Evolutionary conservation across 2,329 filamentous ascomycete genomes (phyloP).

Genomic region (Ciborinia camelliae): DNA sequence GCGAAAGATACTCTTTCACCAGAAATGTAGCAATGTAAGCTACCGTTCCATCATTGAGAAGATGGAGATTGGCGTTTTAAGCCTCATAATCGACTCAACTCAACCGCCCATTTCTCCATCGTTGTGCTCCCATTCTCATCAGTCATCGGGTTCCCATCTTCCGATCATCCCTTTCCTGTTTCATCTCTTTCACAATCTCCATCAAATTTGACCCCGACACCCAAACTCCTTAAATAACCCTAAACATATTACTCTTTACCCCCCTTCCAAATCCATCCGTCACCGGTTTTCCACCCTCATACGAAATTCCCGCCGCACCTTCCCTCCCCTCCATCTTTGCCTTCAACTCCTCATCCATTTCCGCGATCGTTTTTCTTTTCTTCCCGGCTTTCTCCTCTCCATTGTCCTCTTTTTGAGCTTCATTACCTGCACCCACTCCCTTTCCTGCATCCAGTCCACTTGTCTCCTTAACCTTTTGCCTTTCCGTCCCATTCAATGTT

Average conservation of each 20-base stretch:
- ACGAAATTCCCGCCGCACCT: constrained; percentile 68
- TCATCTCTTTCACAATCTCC: background rate
- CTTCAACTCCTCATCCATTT: constrained; percentile 65
- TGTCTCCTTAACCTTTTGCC: background rate
- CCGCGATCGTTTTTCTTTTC: constrained; percentile 52
- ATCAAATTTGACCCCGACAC: background rate
- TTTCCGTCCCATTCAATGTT: background rate
- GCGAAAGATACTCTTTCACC: too few relatives aligned
- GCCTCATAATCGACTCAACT: too few relatives aligned
- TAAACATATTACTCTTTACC: constrained; percentile 75
- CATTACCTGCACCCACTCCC: background rate
- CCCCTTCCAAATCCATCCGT: constrained; percentile 68
- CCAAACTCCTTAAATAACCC: constrained; percentile 57
- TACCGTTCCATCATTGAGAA: too few relatives aligned
- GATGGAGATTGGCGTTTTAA: too few relatives aligned
- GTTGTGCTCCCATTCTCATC: too few relatives aligned
- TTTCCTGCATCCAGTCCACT: background rate
- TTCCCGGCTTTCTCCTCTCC: background rate
- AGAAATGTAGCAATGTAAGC: too few relatives aligned
- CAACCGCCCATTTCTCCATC: too few relatives aligned
- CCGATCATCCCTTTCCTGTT: background rate
- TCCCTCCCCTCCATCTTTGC: constrained; percentile 68
- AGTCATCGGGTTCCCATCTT: too few relatives aligned
- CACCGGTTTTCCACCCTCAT: constrained; percentile 69
- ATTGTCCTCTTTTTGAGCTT: too few relatives aligned